These are phyloP conservation scores for Pichia sp. DNA, from an alignment of 1,139 yeast species.

Conservation along the genomic window DNA sequence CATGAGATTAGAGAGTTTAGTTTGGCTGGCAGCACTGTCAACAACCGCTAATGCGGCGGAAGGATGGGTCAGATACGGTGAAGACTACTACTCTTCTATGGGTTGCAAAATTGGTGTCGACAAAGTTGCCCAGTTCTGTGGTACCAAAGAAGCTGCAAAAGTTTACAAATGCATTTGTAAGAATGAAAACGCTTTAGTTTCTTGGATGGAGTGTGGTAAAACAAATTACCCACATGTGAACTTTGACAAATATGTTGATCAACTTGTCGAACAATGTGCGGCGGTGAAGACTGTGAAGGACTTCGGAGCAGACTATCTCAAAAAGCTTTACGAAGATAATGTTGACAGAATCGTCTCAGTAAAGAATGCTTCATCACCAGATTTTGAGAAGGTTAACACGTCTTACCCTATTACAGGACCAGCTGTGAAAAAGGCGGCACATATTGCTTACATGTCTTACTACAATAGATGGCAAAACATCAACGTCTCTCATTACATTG, in stretches of 20 bases:
- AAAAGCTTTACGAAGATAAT: slow-evolving; percentile 27
- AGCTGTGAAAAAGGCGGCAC: slow-evolving; percentile 23
- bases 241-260: not conserved
- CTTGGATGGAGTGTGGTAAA: slow-evolving; percentile 12
- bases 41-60: not conserved
- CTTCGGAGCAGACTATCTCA: not conserved
- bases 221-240: slow-evolving; percentile 2
- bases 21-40: too few relatives aligned
- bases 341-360: slow-evolving; percentile 30
- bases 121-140: slow-evolving; percentile 28
- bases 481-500: slow-evolving; percentile 39
- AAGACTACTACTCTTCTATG: slow-evolving; percentile 17
- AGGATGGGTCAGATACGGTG: slow-evolving; percentile 13
- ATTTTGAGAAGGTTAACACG: not conserved
- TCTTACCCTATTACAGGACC: slow-evolving; percentile 12
- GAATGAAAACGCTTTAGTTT: slow-evolving; percentile 15
- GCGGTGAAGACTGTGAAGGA: not conserved
- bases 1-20: too few relatives aligned
- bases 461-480: slow-evolving; percentile 30
- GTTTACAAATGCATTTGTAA: slow-evolving; percentile 25
- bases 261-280: slow-evolving; percentile 4
- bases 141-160: slow-evolving; percentile 13
- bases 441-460: slow-evolving; percentile 32
- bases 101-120: slow-evolving; percentile 31
- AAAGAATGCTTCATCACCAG: not conserved